phyloP scores from a whole-genome alignment of 192 early-diverging fungal species.

The Coemansia sp. region DNA sequence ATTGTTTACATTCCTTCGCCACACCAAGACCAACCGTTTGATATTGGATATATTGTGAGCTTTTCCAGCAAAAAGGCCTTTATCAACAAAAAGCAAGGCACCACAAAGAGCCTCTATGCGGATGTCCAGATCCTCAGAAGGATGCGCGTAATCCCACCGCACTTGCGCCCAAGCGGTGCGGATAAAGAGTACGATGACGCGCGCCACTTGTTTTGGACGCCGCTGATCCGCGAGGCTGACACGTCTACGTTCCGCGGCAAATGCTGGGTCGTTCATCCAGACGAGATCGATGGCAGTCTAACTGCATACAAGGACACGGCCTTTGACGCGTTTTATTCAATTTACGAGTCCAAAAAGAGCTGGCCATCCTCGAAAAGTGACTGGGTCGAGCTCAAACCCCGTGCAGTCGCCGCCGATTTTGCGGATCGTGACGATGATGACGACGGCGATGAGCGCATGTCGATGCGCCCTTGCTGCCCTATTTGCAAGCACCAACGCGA shows the following conservation, averaged over 20 bases:
- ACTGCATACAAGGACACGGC: constrained; percentile 53
- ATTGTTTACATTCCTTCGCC: constrained; percentile 59
- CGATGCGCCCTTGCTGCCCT: constrained; percentile 21
- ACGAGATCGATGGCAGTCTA: constrained; percentile 39
- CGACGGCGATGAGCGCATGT: constrained; percentile 19
- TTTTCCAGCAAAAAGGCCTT: constrained; percentile 16
- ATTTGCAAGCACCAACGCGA: constrained; percentile 41
- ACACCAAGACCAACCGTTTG: constrained; percentile 49
- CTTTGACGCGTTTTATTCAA: constrained; percentile 53
- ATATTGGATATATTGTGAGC: constrained; percentile 56
- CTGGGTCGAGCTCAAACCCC: constrained; percentile 21
- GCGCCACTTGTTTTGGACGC: constrained; percentile 55
- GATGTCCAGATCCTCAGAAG: constrained; percentile 51
- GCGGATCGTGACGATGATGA: background rate
- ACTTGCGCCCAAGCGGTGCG: constrained; percentile 13
- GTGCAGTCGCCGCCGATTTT: background rate
- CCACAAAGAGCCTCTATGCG: constrained; percentile 8
- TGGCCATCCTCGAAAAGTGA: constrained; percentile 25
- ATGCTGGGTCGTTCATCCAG: constrained; percentile 59
- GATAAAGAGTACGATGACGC: constrained; percentile 40
- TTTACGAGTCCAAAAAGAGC: constrained; percentile 20
- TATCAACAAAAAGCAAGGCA: background rate
- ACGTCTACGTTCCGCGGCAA: constrained; percentile 52
- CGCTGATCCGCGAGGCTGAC: constrained; percentile 14
- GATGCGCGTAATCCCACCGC: constrained; percentile 25